Percentiles rank a stretch among this genome's conserved stretches.
phyloP scores from a whole-genome alignment of 805 yeast genomes.

The Ogataea paradorogensis region DNA sequence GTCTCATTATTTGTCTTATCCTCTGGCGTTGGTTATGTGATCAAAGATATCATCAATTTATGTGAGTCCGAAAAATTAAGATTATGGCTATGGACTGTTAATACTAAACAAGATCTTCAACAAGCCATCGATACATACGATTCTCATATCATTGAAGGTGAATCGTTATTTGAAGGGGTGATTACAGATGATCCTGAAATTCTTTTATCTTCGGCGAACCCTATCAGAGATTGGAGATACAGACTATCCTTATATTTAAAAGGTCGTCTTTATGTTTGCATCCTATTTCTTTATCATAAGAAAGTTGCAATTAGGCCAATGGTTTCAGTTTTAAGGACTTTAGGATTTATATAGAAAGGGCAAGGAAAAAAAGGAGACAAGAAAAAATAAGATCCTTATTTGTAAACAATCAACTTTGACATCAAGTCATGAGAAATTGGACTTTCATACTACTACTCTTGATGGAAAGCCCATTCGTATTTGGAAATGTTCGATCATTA shows the following conservation, averaged over 20 bases:
- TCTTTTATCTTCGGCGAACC: conserved; percentile 2
- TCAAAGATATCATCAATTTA: conserved; percentile 16
- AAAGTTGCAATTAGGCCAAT: conserved; percentile 11
- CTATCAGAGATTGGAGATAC: conserved; percentile 6
- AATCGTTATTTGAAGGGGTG: conserved; percentile 10
- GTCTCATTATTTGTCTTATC: conserved; percentile 26
- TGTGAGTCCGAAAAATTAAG: conserved; percentile 20
- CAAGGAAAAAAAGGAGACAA: conserved; percentile 2
- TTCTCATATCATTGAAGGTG: conserved; percentile 18
- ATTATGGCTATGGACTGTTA: conserved; percentile 39
- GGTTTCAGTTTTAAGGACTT: background rate
- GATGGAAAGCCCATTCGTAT: background rate
- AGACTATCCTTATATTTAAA: conserved; percentile 15
- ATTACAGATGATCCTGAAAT: conserved; percentile 21
- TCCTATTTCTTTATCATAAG: conserved; percentile 22
- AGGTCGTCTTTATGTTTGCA: conserved; percentile 12
- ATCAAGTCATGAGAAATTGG: background rate
- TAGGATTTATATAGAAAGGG: conserved; percentile 9
- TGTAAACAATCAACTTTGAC: background rate
- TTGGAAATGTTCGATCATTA: conserved; percentile 11
- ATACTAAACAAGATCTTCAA: conserved; percentile 24
- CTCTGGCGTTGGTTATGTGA: conserved; percentile 21
- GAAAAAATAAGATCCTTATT: conserved; percentile 1
- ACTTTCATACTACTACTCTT: background rate
- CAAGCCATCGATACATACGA: conserved; percentile 15